phyloP scores from a whole-genome alignment of 371 early-diverging fungal genomes.

The Mortierella sp. region DNA sequence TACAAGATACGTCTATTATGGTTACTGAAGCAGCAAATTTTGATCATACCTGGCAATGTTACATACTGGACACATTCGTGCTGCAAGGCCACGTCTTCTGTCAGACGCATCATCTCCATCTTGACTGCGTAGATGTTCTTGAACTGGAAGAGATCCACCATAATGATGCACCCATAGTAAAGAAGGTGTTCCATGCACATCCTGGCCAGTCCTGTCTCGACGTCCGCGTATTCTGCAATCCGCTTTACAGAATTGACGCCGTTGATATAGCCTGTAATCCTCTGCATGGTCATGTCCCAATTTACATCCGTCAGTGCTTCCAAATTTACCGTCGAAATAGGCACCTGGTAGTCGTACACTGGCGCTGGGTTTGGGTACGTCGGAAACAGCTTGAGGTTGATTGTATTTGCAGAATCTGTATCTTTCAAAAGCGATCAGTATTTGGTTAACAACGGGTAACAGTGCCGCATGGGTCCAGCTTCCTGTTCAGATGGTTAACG shows the following conservation, averaged over 20 bases:
- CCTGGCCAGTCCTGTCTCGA: conserved; percentile 76
- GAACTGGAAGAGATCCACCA: conserved; percentile 92
- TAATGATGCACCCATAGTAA: conserved; percentile 84
- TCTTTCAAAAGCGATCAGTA: no score
- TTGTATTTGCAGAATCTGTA: conserved; percentile 69
- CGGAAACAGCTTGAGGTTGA: conserved; percentile 90
- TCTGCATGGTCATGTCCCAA: conserved; percentile 89
- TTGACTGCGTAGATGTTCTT: conserved; percentile 84
- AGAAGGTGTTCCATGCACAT: conserved; percentile 85
- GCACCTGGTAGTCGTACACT: conserved; percentile 87
- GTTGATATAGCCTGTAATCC: conserved; percentile 74
- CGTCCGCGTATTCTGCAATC: conserved; percentile 82
- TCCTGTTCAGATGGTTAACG: no score
- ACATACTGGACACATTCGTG: conserved; percentile 78
- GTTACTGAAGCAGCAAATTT: no score
- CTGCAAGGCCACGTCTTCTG: conserved; percentile 72
- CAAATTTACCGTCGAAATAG: conserved; percentile 80
- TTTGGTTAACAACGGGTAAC: no score
- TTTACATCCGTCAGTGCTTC: conserved; percentile 72
- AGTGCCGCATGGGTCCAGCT: no score
- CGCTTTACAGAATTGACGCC: conserved; percentile 81
- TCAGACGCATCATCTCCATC: conserved; percentile 67
- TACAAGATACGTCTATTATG: no score
- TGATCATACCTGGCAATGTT: conserved; percentile 61
- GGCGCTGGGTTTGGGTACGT: conserved; percentile 79